Evolutionary conservation across 768 basidiomycete species (phyloP).

Genomic region (Boletus rubropictus): DNA sequence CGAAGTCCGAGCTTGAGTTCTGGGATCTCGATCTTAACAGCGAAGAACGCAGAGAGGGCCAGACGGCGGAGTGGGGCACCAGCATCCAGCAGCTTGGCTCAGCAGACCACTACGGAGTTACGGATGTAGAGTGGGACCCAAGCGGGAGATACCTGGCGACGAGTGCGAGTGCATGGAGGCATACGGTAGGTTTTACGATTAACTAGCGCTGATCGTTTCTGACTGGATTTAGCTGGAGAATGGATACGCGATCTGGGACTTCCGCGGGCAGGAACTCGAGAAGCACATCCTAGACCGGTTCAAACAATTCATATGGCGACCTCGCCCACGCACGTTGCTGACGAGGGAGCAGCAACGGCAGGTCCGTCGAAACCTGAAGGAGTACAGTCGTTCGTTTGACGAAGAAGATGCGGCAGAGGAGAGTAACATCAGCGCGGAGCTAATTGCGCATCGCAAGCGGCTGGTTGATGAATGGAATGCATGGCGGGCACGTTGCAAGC

Average conservation of each 20-base stretch:
- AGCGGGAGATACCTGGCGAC: constrained; percentile 90
- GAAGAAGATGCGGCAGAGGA: constrained; percentile 97
- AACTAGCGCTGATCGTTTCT: constrained; percentile 6
- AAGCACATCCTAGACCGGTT: constrained; percentile 88
- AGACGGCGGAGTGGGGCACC: constrained; percentile 69
- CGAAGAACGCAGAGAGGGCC: constrained; percentile 45
- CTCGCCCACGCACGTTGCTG: constrained; percentile 84
- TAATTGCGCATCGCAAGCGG: constrained; percentile 82
- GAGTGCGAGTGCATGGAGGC: constrained; percentile 91
- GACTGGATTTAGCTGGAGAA: constrained; percentile 71
- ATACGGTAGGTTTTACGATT: constrained; percentile 56
- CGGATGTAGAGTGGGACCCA: constrained; percentile 98
- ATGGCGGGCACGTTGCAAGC: constrained; percentile 74
- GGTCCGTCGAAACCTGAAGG: constrained; percentile 83
- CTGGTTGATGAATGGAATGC: constrained; percentile 99
- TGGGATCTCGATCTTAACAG: constrained; percentile 95
- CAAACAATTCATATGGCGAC: constrained; percentile 99
- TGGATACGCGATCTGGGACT: constrained; percentile 96
- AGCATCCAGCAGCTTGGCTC: constrained; percentile 81
- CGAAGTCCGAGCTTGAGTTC: constrained; percentile 96
- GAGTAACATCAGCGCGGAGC: constrained; percentile 89
- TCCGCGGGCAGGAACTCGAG: constrained; percentile 92
- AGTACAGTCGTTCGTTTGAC: constrained; percentile 88
- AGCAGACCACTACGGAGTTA: constrained; percentile 94
- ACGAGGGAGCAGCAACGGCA: constrained; percentile 82